These are phyloP conservation scores for Ampelocalamus luodianensis DNA, from an alignment of 176 grass and related monocot genomes.

Conservation along the genomic window DNA sequence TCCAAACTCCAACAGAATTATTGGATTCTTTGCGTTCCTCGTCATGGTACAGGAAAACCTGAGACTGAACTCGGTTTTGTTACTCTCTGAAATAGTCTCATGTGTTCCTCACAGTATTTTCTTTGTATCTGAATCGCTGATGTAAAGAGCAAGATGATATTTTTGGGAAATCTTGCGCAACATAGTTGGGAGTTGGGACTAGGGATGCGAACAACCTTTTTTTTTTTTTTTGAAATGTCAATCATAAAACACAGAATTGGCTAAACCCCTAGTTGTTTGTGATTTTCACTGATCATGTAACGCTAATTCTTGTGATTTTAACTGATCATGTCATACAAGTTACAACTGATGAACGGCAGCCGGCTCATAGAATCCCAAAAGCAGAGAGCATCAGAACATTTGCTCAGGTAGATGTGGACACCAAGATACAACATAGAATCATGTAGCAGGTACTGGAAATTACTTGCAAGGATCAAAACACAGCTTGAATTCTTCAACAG, in stretches of 20 bases:
- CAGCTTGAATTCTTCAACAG: background rate
- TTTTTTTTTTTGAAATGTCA: no score
- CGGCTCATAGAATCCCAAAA: background rate
- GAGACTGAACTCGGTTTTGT: background rate
- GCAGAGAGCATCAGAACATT: background rate
- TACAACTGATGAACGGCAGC: background rate
- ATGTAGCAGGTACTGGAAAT: background rate
- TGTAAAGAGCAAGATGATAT: background rate
- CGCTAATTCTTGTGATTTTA: no score
- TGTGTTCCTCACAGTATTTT: background rate
- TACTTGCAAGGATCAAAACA: background rate
- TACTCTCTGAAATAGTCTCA: background rate
- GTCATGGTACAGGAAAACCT: background rate
- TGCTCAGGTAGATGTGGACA: background rate
- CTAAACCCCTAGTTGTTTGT: no score
- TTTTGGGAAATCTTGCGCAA: background rate
- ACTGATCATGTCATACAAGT: background rate
- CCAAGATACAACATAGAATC: background rate
- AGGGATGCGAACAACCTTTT: no score
- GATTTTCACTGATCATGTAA: no score
- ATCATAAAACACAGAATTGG: no score
- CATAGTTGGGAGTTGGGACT: background rate
- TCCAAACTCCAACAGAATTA: background rate
- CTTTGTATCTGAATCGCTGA: background rate
- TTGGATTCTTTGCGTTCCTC: background rate